phyloP scores from a whole-genome alignment of 1,284 basidiomycete species.

The Sanghuangporus weigelae region DNA sequence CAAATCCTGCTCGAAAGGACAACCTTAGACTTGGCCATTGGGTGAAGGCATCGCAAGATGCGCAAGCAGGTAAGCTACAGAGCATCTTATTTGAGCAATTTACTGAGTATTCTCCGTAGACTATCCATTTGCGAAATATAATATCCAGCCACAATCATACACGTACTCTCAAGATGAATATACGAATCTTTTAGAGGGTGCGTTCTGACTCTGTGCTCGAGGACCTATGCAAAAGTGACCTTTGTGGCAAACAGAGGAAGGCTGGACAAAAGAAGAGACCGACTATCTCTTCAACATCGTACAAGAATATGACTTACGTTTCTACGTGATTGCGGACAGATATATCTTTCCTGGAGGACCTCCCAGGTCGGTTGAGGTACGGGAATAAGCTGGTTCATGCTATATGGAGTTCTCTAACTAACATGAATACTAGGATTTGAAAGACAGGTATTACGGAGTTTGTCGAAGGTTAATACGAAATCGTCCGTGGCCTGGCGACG shows the following conservation, averaged over 20 bases:
- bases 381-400: conserved; percentile 14
- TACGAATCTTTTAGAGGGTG: conserved; percentile 71
- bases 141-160: conserved; percentile 64
- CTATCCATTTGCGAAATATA: conserved; percentile 79
- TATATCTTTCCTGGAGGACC: conserved; percentile 67
- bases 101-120: conserved; percentile 33
- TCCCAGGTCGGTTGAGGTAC: conserved; percentile 65
- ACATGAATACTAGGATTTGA: conserved; percentile 66
- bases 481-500: conserved; percentile 78
- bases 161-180: conserved; percentile 93
- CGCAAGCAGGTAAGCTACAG: conserved; percentile 43
- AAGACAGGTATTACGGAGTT: conserved; percentile 91
- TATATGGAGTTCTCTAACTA: not conserved
- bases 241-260: conserved; percentile 50
- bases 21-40: conserved; percentile 61
- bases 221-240: not conserved
- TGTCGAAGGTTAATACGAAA: conserved; percentile 86
- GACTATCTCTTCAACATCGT: conserved; percentile 87
- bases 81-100: not conserved
- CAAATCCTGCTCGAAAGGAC: conserved; percentile 60
- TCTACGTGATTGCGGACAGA: conserved; percentile 88
- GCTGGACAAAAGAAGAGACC: conserved; percentile 95
- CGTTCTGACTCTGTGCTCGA: not conserved
- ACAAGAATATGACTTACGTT: conserved; percentile 82
- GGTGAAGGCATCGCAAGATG: conserved; percentile 55